Percentiles rank a stretch among this genome's conserved stretches.
These are phyloP conservation scores for Castanea crenata DNA, from an alignment of 306 rosid species.

Conservation along the genomic window DNA sequence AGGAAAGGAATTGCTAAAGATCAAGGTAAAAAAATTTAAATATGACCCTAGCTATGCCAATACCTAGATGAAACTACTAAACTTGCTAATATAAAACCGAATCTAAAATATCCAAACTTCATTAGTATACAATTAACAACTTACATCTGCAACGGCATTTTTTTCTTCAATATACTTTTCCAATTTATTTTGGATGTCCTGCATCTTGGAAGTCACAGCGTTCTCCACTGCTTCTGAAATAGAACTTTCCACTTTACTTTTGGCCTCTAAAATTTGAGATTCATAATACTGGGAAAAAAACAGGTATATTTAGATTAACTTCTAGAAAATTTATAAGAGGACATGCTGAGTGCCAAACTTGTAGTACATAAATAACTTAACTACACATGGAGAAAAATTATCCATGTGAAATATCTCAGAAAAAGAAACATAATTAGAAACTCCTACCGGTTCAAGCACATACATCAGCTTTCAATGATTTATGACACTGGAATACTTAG, in stretches of 20 bases:
- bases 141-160: constrained; percentile 59
- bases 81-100: neutral
- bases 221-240: constrained; percentile 73
- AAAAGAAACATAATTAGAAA: constrained; percentile 11
- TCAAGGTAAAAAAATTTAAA: neutral
- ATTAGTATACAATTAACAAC: constrained; percentile 8
- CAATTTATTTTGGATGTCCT: constrained; percentile 64
- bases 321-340: neutral
- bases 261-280: constrained; percentile 69
- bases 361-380: neutral
- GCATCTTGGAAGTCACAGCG: constrained; percentile 62
- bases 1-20: neutral
- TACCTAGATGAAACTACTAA: neutral
- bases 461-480: constrained; percentile 9
- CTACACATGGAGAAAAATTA: neutral
- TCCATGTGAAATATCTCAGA: neutral
- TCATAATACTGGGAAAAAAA: constrained; percentile 60
- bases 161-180: constrained; percentile 62
- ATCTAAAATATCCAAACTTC: neutral
- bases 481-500: constrained; percentile 6
- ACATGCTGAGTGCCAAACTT: neutral
- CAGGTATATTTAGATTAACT: constrained; percentile 15
- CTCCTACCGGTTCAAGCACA: constrained; percentile 9
- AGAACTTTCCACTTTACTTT: constrained; percentile 56
- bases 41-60: neutral